Evolutionary conservation across 1,284 basidiomycete genomes (phyloP).

Genomic region (Cryptococcus sp.): DNA sequence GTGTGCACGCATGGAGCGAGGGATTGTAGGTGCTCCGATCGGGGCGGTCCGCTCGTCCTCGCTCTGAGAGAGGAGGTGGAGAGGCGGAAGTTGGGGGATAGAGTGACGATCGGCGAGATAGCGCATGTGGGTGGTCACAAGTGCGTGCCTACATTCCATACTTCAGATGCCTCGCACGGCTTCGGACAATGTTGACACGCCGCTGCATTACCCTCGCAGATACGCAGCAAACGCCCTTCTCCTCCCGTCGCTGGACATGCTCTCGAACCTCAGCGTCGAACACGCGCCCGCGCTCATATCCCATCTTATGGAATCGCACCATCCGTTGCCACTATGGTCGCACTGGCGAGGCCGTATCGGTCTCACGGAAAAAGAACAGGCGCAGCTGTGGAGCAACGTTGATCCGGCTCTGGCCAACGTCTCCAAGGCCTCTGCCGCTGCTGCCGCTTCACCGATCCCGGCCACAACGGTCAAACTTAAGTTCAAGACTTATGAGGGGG

Average conservation of each 20-base stretch:
- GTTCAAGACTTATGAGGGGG: constrained; percentile 44
- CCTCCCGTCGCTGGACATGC: constrained; percentile 78
- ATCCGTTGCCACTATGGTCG: constrained; percentile 27
- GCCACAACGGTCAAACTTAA: constrained; percentile 21
- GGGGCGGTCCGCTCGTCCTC: constrained; percentile 57
- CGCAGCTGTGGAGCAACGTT: constrained; percentile 34
- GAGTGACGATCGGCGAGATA: constrained; percentile 62
- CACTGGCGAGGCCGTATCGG: constrained; percentile 77
- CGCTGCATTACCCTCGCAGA: constrained; percentile 50
- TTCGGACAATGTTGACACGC: constrained; percentile 15
- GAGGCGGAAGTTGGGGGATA: constrained; percentile 17
- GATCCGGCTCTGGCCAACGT: constrained; percentile 4
- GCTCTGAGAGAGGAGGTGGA: constrained; percentile 52
- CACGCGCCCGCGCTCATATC: constrained; percentile 63
- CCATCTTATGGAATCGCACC: constrained; percentile 42
- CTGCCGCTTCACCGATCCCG: not conserved
- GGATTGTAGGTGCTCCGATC: constrained; percentile 73
- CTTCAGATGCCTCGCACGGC: too few species aligned
- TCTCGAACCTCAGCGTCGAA: constrained; percentile 60
- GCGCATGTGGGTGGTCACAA: constrained; percentile 83
- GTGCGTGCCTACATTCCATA: constrained; percentile 58
- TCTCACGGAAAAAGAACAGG: constrained; percentile 64
- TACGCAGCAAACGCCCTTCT: constrained; percentile 76
- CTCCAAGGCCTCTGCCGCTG: not conserved
- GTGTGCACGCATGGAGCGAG: constrained; percentile 71